Percentiles rank a stretch among this genome's conserved stretches.
Evolutionary conservation across 2,329 filamentous ascomycete species (phyloP).

Genomic region (Trichoderma koningii): DNA sequence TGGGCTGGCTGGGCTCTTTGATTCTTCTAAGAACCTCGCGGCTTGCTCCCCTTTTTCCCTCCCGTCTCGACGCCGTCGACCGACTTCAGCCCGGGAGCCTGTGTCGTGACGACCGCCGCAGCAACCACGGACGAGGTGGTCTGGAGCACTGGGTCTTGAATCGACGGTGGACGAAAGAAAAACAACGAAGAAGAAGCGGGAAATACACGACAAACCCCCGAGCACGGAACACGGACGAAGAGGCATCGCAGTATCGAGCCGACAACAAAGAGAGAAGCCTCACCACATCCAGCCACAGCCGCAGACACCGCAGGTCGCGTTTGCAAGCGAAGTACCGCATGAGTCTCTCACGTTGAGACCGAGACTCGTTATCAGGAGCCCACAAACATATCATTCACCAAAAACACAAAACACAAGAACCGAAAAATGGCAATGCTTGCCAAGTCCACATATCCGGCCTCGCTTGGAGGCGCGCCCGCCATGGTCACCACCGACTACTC

Average conservation of each 20-base stretch:
- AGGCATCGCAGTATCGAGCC: neutral
- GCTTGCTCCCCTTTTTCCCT: constrained; percentile 8
- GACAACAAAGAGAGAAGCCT: neutral
- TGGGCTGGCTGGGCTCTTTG: neutral
- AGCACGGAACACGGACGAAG: neutral
- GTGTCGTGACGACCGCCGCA: constrained; percentile 19
- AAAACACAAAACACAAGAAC: neutral
- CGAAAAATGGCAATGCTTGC: constrained; percentile 70
- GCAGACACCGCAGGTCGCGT: constrained; percentile 18
- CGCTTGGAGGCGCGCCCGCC: constrained; percentile 51
- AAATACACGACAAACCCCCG: neutral
- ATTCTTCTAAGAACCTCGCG: neutral
- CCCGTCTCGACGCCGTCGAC: constrained; percentile 3
- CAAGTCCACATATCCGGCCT: constrained; percentile 68
- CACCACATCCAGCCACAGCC: neutral
- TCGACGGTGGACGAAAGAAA: constrained; percentile 5
- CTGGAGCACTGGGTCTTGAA: constrained; percentile 3
- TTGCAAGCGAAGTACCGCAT: constrained; percentile 2
- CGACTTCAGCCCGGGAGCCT: constrained; percentile 23
- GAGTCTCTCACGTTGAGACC: neutral
- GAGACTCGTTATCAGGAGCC: neutral
- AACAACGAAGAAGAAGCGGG: neutral
- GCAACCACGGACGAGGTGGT: constrained; percentile 21
- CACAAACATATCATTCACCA: neutral
- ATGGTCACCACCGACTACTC: constrained; percentile 50